These are phyloP conservation scores for Spencermartinsiella europaea DNA, from an alignment of 805 yeast genomes.

Conservation along the genomic window DNA sequence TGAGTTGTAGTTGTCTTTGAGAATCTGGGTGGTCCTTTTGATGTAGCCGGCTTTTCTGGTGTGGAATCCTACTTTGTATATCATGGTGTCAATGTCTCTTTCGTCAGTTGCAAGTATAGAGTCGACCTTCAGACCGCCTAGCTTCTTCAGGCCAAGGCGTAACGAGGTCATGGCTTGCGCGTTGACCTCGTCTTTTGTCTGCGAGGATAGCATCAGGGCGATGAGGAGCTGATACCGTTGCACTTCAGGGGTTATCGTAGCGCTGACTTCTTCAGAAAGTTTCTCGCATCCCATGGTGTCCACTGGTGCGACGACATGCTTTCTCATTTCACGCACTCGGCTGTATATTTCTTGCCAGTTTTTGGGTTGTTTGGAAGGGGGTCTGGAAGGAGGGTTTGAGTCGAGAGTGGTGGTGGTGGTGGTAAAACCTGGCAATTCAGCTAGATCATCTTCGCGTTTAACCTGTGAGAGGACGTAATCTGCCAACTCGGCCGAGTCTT, in stretches of 20 bases:
- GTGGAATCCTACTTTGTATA: conserved; percentile 85
- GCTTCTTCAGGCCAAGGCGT: conserved; percentile 45
- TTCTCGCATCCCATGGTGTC: conserved; percentile 83
- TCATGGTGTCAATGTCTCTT: conserved; percentile 53
- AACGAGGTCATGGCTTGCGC: conserved; percentile 63
- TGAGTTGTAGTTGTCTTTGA: conserved; percentile 46
- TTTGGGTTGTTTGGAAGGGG: conserved; percentile 19
- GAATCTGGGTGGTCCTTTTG: conserved; percentile 51
- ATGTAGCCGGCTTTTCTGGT: conserved; percentile 69
- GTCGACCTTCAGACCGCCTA: conserved; percentile 32
- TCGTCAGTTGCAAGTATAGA: conserved; percentile 35
- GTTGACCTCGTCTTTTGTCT: conserved; percentile 86
- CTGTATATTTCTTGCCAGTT: conserved; percentile 27
- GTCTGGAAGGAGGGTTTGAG: no score
- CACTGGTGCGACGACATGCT: conserved; percentile 69
- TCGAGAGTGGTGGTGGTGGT: no score
- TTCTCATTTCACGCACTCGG: conserved; percentile 57
- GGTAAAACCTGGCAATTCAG: no score
- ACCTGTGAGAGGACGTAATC: no score
- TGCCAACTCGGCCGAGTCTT: no score
- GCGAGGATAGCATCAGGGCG: conserved; percentile 83
- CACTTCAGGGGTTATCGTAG: conserved; percentile 29
- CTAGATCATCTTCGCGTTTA: no score
- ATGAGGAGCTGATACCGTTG: conserved; percentile 70
- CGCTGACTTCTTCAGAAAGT: conserved; percentile 38